A percentile compares a stretch with the other conserved stretches of the same genome.
phyloP scores from a whole-genome alignment of 1,139 yeast species.

The Magnusiomyces suaveolens region DNA sequence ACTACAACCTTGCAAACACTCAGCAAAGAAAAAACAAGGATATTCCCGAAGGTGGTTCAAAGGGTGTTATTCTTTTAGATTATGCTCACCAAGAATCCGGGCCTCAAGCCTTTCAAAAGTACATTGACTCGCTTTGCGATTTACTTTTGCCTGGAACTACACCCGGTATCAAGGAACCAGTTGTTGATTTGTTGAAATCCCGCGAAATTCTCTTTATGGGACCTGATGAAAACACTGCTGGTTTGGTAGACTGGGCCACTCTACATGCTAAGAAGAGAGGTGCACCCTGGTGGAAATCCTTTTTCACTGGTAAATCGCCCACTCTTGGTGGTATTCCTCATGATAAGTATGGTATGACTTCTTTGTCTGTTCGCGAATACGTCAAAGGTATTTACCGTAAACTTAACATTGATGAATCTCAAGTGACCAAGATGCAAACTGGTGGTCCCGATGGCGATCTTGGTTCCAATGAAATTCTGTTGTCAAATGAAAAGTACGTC shows the following conservation, averaged over 20 bases:
- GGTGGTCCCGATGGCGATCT: constrained; percentile 99
- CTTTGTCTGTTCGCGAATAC: constrained; percentile 85
- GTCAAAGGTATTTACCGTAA: constrained; percentile 84
- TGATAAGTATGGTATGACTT: constrained; percentile 96
- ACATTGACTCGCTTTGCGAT: constrained; percentile 84
- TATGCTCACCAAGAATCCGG: constrained; percentile 70
- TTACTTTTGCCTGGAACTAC: constrained; percentile 61
- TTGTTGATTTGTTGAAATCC: constrained; percentile 73
- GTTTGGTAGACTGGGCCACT: constrained; percentile 97
- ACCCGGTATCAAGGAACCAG: constrained; percentile 72
- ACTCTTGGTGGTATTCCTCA: constrained; percentile 95
- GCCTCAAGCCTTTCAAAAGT: constrained; percentile 80
- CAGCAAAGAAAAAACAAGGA: constrained; percentile 97
- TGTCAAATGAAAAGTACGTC: constrained; percentile 76
- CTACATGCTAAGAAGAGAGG: constrained; percentile 86
- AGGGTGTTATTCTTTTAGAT: constrained; percentile 88
- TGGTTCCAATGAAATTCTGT: constrained; percentile 87
- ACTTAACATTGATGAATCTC: constrained; percentile 48
- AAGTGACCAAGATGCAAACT: constrained; percentile 77
- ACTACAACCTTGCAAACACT: constrained; percentile 89
- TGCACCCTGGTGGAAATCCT: constrained; percentile 98
- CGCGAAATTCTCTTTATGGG: constrained; percentile 93
- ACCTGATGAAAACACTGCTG: constrained; percentile 97
- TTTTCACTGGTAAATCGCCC: constrained; percentile 93
- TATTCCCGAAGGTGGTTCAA: constrained; percentile 98